These are phyloP conservation scores for Auricularia heimuer DNA, from an alignment of 768 basidiomycete genomes.

Conservation along the genomic window DNA sequence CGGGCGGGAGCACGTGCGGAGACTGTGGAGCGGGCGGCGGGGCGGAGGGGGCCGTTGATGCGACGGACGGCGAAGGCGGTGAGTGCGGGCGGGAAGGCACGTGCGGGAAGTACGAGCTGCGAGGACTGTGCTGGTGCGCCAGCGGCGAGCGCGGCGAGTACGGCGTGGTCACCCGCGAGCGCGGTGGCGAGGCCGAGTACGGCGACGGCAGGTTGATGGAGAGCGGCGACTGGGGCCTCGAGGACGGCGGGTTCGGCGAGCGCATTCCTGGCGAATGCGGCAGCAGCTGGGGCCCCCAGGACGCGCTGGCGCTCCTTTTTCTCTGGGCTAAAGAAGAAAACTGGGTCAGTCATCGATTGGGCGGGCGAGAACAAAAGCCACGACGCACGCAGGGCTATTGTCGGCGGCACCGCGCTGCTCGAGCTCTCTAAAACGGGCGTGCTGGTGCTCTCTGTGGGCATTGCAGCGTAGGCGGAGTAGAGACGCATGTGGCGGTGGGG, in stretches of 20 bases:
- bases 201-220: background rate
- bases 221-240: background rate
- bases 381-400: background rate
- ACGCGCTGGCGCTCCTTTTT: background rate
- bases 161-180: background rate
- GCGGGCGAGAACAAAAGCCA: background rate
- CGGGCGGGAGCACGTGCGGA: background rate
- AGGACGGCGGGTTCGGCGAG: background rate
- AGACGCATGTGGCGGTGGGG: background rate
- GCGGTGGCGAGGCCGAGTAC: background rate
- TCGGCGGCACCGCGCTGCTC: background rate
- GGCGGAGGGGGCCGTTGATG: background rate
- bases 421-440: background rate
- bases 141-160: constrained; percentile 1
- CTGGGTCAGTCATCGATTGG: background rate
- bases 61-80: background rate
- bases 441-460: background rate
- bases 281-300: background rate
- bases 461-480: background rate
- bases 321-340: background rate
- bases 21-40: background rate
- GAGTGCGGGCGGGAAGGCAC: background rate
- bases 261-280: background rate
- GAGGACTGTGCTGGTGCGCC: background rate
- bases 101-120: background rate